Evolutionary conservation across 2,329 filamentous ascomycete genomes (phyloP), one percentile per base, ranked within the genome.

Genomic region (Dothideomycetes sp.): DNA sequence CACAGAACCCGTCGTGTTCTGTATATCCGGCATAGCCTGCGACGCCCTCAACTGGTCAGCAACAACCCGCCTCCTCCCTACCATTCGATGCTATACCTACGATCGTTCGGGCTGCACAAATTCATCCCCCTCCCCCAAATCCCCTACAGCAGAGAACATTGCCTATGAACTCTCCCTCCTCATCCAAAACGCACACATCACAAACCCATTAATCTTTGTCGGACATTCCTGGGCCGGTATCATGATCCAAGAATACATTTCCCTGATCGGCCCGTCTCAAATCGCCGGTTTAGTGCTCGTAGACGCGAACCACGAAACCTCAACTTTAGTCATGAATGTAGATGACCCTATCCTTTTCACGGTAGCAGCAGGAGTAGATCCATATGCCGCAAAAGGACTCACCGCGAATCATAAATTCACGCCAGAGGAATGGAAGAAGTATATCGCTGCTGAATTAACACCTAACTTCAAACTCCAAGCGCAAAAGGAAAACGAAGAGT

Each of bases 401-500:
- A 18, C 13, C 12, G 11, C 18, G 4, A 13, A 33, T 8, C 31
- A 33, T 9, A 33, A 33, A 9, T 8, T 33, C 12, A 33, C 31
- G 5, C 11, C 31, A 4, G 31, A 33, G 15, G 31, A 33, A 8
- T 33, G 31, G 31, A 10, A 13, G 19, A 19, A 12, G 4, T 33
- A 20, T 13, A 7, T 5, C 7, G 18, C 31, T 9, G 31, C n/a
- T 4, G 31, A 33, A 13, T 33, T 19, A 6, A 33, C 18, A 7
- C 18, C 19, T 4, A 33, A 33, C 18, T 33, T 4, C 18, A 22
- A 9, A 7, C 4, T n/a, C 4, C 19, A 13, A 17, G 31, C 11
- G 27, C 3, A 24, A 4, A 24, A 45, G 39, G 50, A 52, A 39
- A 43, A 46, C 5, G 42, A 45, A 10, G 18, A 49, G 10, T 52